Conservation (phyloP, 345 rosid species). For the Hibiscus trionum region DNA sequence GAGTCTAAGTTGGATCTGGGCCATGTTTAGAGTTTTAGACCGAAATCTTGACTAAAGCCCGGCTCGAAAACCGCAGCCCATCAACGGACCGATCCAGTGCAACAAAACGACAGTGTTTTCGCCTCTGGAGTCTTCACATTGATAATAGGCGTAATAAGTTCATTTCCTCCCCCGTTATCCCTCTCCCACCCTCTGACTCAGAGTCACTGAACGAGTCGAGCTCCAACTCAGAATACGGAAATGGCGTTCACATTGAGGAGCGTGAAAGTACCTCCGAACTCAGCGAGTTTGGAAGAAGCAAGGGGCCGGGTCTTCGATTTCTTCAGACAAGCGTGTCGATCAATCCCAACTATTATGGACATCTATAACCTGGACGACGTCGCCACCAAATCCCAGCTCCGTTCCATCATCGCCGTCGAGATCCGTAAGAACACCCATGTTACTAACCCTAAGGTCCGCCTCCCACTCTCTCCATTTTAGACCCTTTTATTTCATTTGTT, state of each 20-base stretch:
- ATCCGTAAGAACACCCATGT: slow-evolving; percentile 69
- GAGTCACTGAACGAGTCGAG: slow-evolving; percentile 2
- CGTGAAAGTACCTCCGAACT: slow-evolving; percentile 77
- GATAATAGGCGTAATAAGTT: background rate
- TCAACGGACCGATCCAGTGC: background rate
- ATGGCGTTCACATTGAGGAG: slow-evolving; percentile 59
- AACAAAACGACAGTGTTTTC: background rate
- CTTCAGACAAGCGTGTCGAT: slow-evolving; percentile 75
- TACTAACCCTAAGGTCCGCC: slow-evolving; percentile 71
- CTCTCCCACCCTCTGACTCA: background rate
- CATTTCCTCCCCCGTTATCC: background rate
- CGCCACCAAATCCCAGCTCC: slow-evolving; percentile 66
- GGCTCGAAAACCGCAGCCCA: background rate
- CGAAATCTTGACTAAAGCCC: background rate
- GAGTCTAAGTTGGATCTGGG: background rate
- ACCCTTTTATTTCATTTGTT: background rate
- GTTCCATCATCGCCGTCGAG: slow-evolving; percentile 71
- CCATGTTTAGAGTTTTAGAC: background rate
- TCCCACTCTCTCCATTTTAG: background rate
- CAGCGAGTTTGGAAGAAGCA: slow-evolving; percentile 79
- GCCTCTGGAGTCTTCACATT: background rate
- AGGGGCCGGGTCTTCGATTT: slow-evolving; percentile 64
- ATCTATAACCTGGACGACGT: slow-evolving; percentile 90
- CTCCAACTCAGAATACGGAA: background rate
- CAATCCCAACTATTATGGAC: slow-evolving; percentile 70